phyloP scores from a whole-genome alignment of 345 rosid genomes.

The Chamaenerion angustifolium region DNA sequence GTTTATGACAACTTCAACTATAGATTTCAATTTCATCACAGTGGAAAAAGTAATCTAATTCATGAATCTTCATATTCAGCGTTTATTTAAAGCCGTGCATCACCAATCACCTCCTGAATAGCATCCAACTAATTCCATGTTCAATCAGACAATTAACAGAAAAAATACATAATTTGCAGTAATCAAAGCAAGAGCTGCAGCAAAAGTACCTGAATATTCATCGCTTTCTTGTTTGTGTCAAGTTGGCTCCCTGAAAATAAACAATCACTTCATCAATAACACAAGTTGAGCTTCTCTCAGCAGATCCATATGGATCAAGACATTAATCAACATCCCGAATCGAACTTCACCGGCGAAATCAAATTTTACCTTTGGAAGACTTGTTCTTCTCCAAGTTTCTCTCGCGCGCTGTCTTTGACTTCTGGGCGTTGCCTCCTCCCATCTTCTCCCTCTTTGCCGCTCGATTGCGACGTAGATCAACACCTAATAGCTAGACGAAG shows the following conservation, averaged over 20 bases:
- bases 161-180: background rate
- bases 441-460: constrained; percentile 6
- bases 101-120: no score
- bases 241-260: constrained; percentile 36
- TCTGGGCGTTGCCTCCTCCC: constrained; percentile 49
- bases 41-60: no score
- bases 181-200: background rate
- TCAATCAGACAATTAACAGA: background rate
- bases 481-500: background rate
- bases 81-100: no score
- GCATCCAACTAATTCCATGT: background rate
- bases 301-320: no score
- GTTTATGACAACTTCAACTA: no score
- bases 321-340: background rate
- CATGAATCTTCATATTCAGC: no score
- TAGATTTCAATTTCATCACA: no score
- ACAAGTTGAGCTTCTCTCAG: no score
- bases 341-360: no score
- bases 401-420: constrained; percentile 41
- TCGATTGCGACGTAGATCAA: no score
- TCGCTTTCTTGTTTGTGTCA: constrained; percentile 48
- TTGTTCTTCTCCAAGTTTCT: constrained; percentile 34
- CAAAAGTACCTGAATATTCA: constrained; percentile 41
- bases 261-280: background rate
- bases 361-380: constrained; percentile 19